These are phyloP conservation scores for Verticillium klebahnii DNA, from an alignment of 2,329 filamentous ascomycete genomes.

Conservation along the genomic window DNA sequence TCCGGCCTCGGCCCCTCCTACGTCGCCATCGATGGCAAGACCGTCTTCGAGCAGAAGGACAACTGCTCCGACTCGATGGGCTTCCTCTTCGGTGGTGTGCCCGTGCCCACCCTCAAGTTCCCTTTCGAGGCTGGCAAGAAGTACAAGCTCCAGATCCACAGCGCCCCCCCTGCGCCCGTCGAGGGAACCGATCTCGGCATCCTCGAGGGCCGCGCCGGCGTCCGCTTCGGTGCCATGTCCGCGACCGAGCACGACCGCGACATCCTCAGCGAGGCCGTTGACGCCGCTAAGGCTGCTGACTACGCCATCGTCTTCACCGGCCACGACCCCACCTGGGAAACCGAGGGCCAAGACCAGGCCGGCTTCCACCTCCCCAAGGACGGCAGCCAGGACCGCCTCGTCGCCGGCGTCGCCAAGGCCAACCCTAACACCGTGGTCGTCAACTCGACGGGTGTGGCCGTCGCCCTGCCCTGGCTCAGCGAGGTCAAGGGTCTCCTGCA, in stretches of 20 bases:
- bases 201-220: slow-evolving; percentile 15
- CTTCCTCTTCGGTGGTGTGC: slow-evolving; percentile 30
- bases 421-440: slow-evolving; percentile 57
- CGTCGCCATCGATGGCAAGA: slow-evolving; percentile 24
- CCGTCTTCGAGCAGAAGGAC: slow-evolving; percentile 25
- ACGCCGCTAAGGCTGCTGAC: slow-evolving; percentile 48
- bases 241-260: slow-evolving; percentile 13
- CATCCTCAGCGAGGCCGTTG: slow-evolving; percentile 11
- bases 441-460: slow-evolving; percentile 55
- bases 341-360: slow-evolving; percentile 61
- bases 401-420: slow-evolving; percentile 46
- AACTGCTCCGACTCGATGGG: slow-evolving; percentile 27
- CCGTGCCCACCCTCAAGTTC: slow-evolving; percentile 20
- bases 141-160: slow-evolving; percentile 21
- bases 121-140: slow-evolving; percentile 19
- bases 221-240: slow-evolving; percentile 20
- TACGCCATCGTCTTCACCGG: slow-evolving; percentile 53
- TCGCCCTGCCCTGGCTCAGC: slow-evolving; percentile 42
- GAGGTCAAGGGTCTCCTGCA: slow-evolving; percentile 32
- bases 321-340: slow-evolving; percentile 40
- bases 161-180: slow-evolving; percentile 20
- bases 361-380: slow-evolving; percentile 63
- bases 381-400: slow-evolving; percentile 50
- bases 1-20: slow-evolving; percentile 28
- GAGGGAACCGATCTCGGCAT: slow-evolving; percentile 22